These are phyloP conservation scores for Leptodermis oblonga DNA, from an alignment of 257 asterid genomes.

Conservation along the genomic window DNA sequence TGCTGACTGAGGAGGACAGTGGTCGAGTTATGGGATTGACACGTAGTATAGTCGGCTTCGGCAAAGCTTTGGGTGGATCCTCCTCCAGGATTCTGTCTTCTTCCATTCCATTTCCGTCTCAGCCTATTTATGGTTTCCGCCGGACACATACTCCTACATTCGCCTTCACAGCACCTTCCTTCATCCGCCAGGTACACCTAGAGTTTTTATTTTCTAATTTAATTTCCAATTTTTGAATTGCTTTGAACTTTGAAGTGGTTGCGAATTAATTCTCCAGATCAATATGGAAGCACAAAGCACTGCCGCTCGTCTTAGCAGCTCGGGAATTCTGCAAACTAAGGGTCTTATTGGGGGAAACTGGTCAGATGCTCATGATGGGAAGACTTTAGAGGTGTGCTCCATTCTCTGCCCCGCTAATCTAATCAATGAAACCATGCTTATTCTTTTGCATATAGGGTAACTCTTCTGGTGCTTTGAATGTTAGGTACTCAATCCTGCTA, in stretches of 20 bases:
- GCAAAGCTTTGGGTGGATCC: background rate
- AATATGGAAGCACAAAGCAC: constrained; percentile 55
- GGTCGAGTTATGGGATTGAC: background rate
- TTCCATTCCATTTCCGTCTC: background rate
- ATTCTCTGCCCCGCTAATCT: no score
- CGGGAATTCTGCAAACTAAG: constrained; percentile 71
- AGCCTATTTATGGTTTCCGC: background rate
- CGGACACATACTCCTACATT: background rate
- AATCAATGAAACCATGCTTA: no score
- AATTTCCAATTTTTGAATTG: background rate
- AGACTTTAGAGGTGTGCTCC: constrained; percentile 58
- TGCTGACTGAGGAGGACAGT: background rate
- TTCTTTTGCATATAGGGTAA: background rate
- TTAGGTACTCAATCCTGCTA: constrained; percentile 88
- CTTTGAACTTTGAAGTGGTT: constrained; percentile 12
- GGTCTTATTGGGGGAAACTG: constrained; percentile 94
- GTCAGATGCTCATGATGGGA: constrained; percentile 88
- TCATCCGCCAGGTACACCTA: constrained; percentile 18
- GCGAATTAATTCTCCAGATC: constrained; percentile 41
- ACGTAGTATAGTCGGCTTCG: background rate
- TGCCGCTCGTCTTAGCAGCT: constrained; percentile 56
- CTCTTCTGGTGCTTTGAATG: background rate
- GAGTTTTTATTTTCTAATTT: background rate
- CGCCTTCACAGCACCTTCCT: background rate
- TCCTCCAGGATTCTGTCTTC: background rate